These are phyloP conservation scores for Echinochloa phyllopogon DNA, from an alignment of 176 grass and related monocot species.

Conservation along the genomic window DNA sequence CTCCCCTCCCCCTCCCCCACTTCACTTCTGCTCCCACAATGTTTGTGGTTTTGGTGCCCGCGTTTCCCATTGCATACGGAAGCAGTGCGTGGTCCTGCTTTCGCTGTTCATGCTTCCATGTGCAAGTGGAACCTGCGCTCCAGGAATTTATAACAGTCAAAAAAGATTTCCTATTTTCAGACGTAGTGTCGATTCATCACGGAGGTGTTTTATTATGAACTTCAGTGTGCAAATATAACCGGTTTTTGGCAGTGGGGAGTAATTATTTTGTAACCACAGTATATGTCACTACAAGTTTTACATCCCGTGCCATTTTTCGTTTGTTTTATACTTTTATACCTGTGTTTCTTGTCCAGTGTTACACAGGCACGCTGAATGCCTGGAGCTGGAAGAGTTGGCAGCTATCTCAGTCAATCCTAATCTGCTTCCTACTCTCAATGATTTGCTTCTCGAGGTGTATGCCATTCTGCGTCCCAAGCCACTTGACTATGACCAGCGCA, in stretches of 20 bases:
- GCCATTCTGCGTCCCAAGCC: conserved; percentile 56
- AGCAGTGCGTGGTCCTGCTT: background rate
- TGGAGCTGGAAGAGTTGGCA: conserved; percentile 54
- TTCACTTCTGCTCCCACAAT: background rate
- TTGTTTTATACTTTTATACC: background rate
- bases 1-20: no score
- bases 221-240: no score
- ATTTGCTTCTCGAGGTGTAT: conserved; percentile 68
- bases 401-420: conserved; percentile 45
- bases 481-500: conserved; percentile 69
- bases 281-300: background rate
- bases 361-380: conserved; percentile 29
- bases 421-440: conserved; percentile 46
- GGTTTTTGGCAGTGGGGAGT: background rate
- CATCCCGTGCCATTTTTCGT: background rate
- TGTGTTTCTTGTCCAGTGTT: conserved; percentile 47
- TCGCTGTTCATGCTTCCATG: background rate
- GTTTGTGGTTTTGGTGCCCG: background rate
- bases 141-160: background rate
- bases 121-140: background rate
- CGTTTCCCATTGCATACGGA: background rate
- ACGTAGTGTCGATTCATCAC: background rate
- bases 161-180: background rate
- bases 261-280: background rate
- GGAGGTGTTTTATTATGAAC: background rate